Percentiles rank a stretch among this genome's conserved stretches.
These are phyloP conservation scores for Lathyrus tuberosus DNA, from an alignment of 306 rosid species.

Conservation along the genomic window DNA sequence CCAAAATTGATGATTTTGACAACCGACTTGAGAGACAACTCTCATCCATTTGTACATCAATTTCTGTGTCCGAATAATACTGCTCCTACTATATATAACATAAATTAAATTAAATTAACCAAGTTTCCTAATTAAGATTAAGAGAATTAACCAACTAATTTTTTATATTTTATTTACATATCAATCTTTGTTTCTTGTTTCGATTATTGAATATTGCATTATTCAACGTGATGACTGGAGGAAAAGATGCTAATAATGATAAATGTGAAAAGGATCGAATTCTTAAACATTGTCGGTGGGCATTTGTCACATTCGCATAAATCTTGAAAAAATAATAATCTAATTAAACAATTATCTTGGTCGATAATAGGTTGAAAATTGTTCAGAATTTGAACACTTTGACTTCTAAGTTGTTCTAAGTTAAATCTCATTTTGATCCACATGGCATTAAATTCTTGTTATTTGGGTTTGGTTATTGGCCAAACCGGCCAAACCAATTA, in stretches of 20 bases:
- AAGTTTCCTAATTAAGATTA: not conserved
- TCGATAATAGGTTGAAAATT: constrained; percentile 24
- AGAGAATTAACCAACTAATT: constrained; percentile 16
- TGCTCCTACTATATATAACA: not conserved
- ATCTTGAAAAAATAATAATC: not conserved
- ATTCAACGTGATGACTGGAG: constrained; percentile 11
- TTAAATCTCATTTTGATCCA: constrained; percentile 16
- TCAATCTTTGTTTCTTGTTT: constrained; percentile 21
- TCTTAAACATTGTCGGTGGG: constrained; percentile 44
- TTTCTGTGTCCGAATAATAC: constrained; percentile 23
- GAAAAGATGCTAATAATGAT: constrained; percentile 8
- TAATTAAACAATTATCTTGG: constrained; percentile 4
- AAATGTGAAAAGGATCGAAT: constrained; percentile 31
- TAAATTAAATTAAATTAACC: not conserved
- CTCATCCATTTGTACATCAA: constrained; percentile 28
- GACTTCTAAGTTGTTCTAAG: constrained; percentile 24
- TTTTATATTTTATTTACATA: too few species aligned
- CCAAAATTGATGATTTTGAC: constrained; percentile 22
- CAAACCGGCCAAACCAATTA: constrained; percentile 29
- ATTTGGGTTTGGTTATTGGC: constrained; percentile 32
- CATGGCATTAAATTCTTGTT: not conserved
- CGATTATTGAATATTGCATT: not conserved
- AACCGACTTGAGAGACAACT: constrained; percentile 32
- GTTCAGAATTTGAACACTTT: constrained; percentile 35
- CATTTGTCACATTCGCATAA: constrained; percentile 5